Evolutionary conservation across 345 rosid species (phyloP), one percentile per base, ranked within the genome.

Genomic region (Dipteronia dyeriana): DNA sequence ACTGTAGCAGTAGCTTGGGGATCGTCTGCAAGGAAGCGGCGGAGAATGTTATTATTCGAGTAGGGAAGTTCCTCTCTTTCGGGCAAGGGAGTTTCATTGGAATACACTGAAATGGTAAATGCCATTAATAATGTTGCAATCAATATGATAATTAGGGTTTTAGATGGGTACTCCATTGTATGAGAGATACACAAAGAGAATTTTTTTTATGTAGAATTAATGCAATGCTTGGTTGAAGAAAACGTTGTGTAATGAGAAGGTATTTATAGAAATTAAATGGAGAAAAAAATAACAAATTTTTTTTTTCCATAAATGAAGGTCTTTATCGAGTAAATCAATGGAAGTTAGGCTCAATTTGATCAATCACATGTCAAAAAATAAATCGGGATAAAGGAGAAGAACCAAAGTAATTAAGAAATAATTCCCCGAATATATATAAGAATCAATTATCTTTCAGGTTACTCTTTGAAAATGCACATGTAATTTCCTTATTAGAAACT

Each of bases 21-120:
- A 39, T 34, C 57, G 10, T 56, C 51, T 3, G 82, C 70, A 1
- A 79, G 81, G 51, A 79, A 66, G 4, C 77, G 81, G 23, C 29
- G 57, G 11, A 60, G 39, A 73, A 16, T 11, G 45, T 41, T 41
- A 34, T 34, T 34, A 10, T 29, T 16, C 6, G 43, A 53, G 57
- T 14, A 17, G n/a, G n/a, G n/a, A 23, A 11, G 1, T 56, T 49
- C 73, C 59, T 69, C 73, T 0, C 31, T 69, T 69, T 22, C 25
- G 26, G 59, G 73, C 13, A 14, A 69, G 26, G 38, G 12, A 7
- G 25, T 29, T 22, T 68, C 73, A 26, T 70, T 25, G 23, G 43
- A 70, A 26, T 25, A 12, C 49, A 31, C 26, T 19, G 11, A n/a
- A 71, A n/a, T 31, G 51, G 29, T 9, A 13, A 73, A 38, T 22